Evolutionary conservation across 2,329 filamentous ascomycete species (phyloP), one percentile per base, ranked within the genome.

Genomic region (Ophiostoma sp.): DNA sequence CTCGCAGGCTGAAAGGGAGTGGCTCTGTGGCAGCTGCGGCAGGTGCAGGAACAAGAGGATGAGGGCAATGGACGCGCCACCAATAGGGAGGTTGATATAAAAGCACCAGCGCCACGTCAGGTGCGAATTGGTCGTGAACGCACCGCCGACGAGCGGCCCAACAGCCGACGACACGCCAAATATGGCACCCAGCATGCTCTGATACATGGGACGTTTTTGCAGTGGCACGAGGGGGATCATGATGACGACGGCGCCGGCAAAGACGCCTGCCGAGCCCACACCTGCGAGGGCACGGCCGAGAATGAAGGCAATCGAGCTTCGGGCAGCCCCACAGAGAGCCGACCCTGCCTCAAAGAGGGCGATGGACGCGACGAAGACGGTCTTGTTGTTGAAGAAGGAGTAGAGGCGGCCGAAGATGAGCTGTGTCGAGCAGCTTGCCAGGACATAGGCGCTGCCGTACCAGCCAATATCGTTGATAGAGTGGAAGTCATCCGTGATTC

Each of bases 231-330:
- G 72, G 47, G 76, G 76, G 14, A 78, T 76, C 44, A 79, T 74
- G 18, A 76, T 72, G 12, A 75, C 72, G 49, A 78, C 75, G 71
- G 73, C 74, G 8, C 79, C 79, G 5, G 76, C 74, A 65, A 79
- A 78, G 69, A 81, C 77, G 44, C 79, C 79, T 0, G 76, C 77
- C 0, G 75, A 74, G 2, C 79, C 79, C 1, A 78, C 66, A 7
- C 80, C 79, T 36, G 78, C 75, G 38, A 81, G 74, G 55, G 77
- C 79, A n/a, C 79, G 75, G 9, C 80, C 79, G 62, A 80, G 45
- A 42, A 81, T 81, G 65, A 81, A 78, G n/a, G 76, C 77, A 40
- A 76, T 71, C 4, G 78, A 79, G 67, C 68, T 77, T 7, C 78
- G 78, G 12, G 79, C 79, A 2, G 78, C 76, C 6, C 78, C 79